These are phyloP conservation scores for Acacia acuminata DNA, from an alignment of 306 rosid genomes.

Conservation along the genomic window DNA sequence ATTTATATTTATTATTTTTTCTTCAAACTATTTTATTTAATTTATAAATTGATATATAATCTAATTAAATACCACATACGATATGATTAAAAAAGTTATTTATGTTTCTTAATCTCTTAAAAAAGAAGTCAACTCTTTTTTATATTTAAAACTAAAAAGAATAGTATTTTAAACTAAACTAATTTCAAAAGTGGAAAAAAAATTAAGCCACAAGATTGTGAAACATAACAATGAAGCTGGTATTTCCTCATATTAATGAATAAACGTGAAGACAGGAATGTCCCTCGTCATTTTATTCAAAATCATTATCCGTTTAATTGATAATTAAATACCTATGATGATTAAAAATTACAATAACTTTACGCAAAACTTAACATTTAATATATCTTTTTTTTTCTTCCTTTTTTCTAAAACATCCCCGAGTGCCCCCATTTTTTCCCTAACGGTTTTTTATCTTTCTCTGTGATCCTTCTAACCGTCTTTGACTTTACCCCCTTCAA, in stretches of 20 bases:
- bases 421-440: constrained; percentile 11
- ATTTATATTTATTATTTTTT: too few relatives aligned
- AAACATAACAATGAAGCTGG: neutral
- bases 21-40: too few relatives aligned
- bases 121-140: too few relatives aligned
- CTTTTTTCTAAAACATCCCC: constrained; percentile 30
- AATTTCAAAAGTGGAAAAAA: neutral
- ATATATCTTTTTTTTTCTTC: neutral
- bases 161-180: neutral
- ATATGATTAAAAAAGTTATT: too few relatives aligned
- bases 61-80: too few relatives aligned
- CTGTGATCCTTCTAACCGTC: constrained; percentile 43
- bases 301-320: constrained; percentile 43
- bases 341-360: constrained; percentile 38
- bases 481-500: constrained; percentile 34
- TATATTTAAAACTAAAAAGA: fast-evolving
- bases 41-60: too few relatives aligned
- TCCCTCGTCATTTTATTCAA: constrained; percentile 60
- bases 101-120: too few relatives aligned
- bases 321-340: constrained; percentile 49
- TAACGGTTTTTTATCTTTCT: constrained; percentile 47
- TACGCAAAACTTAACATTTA: constrained; percentile 36
- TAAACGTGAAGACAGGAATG: constrained; percentile 38
- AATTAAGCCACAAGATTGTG: neutral
- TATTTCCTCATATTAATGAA: neutral